phyloP scores from a whole-genome alignment of 331 rosid species.

The Pyrus hybrid region DNA sequence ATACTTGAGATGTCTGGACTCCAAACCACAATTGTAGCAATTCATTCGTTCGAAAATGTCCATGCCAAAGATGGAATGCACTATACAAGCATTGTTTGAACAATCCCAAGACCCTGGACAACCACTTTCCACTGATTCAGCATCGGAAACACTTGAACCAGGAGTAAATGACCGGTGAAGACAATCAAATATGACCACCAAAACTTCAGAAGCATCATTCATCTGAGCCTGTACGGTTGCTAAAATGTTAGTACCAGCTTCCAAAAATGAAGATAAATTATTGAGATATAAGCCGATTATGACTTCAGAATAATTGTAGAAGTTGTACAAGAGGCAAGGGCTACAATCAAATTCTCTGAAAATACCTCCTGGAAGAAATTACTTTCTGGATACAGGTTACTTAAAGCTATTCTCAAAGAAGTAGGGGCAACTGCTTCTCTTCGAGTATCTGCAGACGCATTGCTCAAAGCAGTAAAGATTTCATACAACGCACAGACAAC shows the following conservation, averaged over 20 bases:
- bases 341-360: not conserved
- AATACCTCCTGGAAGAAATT: slow-evolving; percentile 92
- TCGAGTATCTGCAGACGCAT: slow-evolving; percentile 51
- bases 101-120: slow-evolving; percentile 83
- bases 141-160: slow-evolving; percentile 45
- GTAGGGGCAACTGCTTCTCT: slow-evolving; percentile 91
- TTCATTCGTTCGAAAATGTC: slow-evolving; percentile 85
- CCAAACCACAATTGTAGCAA: slow-evolving; percentile 69
- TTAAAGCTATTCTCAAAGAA: slow-evolving; percentile 82
- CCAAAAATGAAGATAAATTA: slow-evolving; percentile 12
- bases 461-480: slow-evolving; percentile 58
- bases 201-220: slow-evolving; percentile 99
- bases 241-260: slow-evolving; percentile 24
- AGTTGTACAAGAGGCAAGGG: not conserved
- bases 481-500: slow-evolving; percentile 92
- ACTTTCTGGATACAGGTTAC: slow-evolving; percentile 85
- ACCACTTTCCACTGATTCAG: slow-evolving; percentile 63
- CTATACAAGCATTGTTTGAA: slow-evolving; percentile 67
- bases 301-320: not conserved
- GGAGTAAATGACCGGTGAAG: slow-evolving; percentile 74
- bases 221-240: slow-evolving; percentile 73
- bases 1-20: slow-evolving; percentile 82
- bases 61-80: slow-evolving; percentile 87
- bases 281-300: not conserved
- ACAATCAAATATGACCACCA: slow-evolving; percentile 83